Base-by-base conservation (phyloP, 495 filamentous ascomycete genomes). In the Aspergillus taichungensis region DNA sequence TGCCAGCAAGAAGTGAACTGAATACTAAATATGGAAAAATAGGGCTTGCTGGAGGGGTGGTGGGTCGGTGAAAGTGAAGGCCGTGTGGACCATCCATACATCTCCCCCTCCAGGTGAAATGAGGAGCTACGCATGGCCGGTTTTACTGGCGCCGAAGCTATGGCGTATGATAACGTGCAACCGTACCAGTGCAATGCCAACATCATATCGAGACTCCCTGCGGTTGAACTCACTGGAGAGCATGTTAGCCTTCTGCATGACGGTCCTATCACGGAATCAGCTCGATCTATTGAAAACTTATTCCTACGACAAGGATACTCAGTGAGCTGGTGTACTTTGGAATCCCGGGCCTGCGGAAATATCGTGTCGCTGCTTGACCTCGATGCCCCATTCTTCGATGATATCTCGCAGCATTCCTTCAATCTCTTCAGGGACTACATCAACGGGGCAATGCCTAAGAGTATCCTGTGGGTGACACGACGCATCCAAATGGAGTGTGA, bases 401-500 rank as follows among this genome's bases (percentile, higher is more conserved):
- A 58, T 13, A 55, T 63, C 2, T 37, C 51, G 24, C 30, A 44
- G 9, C 12, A 49, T 9, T 27, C 38, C 0, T 55, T 67, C 14
- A n/a, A 13, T 0, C 29, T 33, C 8, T 64, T 72, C 38, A 36
- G 61, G 36, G 10, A 35, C 0, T 43, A 51, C 11, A 6, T 48
- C 0, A 27, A 50, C 1, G n/a, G 5, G 11, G n/a, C 48, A 6
- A 8, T 12, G 8, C 8, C 33, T 0, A 18, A 4, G 2, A 36
- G 34, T 6, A 13, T 63, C n/a, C 29, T 77, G 2, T 76, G 74
- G 74, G 30, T 74, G 5, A 73, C 68, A 3, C 38, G 34, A 0
- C 36, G 54, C 0, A 45, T 41, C 8, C 71, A 74, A 31, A 52
- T 63, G 0, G 13, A 50, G 1, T 69, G 69, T 30, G 30, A 37